Evolutionary conservation across 768 basidiomycete species (phyloP), one percentile per base, ranked within the genome.

Genomic region (Saitozyma sp.): DNA sequence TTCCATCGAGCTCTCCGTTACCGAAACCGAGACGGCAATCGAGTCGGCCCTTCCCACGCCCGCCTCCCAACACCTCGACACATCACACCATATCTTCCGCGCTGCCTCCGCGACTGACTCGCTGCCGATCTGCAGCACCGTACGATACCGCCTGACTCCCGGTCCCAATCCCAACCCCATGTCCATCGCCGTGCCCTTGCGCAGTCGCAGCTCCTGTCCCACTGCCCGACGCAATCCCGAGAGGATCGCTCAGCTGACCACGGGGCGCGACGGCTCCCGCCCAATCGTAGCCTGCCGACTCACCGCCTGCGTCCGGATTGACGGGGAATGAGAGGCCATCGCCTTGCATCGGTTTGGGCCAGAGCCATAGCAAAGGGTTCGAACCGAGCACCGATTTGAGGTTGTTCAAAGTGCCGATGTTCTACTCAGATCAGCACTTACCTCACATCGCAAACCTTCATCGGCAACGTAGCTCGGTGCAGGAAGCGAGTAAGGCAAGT

Each of bases 281-380:
- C 78, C 77, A 76, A 51, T 69, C 67, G 38, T 45, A 57, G 6
- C 48, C 58, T 39, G 63, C 65, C 43, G 70, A 76, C 75, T 79
- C 72, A 75, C 79, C 76, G 58, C 73, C 74, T 50, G 70, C 68
- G 51, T 66, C 85, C 42, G 84, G 81, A 7, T 86, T 85, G 42
- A 96, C 81, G 59, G 88, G 85, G 77, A 86, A 99, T 59, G 83
- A 87, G 37, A 95, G 79, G 0, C 95, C 95, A 48, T 84, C 85
- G 0, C 91, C 92, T 2, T 82, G 63, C 63, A 80, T 83, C 2
- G 85, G 80, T 5, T 83, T 85, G 4, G 95, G 95, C 80, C 87
- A 91, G 68, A 90, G 90, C 94, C 95, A 98, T 6, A 89, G 61
- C 41, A 89, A 80, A 1, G 88, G 86, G 58, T 86, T 90, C 20